A percentile compares a stretch with the other conserved stretches of the same genome.
These are phyloP conservation scores for Leucocoprinus sp. DNA, from an alignment of 768 basidiomycete genomes.

Conservation along the genomic window DNA sequence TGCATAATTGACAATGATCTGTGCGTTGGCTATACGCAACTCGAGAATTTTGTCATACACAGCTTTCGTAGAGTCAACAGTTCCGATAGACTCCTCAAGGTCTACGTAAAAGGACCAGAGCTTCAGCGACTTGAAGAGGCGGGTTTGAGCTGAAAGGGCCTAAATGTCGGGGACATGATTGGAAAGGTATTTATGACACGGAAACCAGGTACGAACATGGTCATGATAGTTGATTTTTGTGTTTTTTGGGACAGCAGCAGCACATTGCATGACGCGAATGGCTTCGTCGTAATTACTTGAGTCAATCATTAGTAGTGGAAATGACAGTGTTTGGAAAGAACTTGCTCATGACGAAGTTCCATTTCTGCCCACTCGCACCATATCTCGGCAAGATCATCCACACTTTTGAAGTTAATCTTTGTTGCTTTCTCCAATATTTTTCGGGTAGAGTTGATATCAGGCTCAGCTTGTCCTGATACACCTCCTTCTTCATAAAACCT, in stretches of 20 bases:
- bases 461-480: slow-evolving; percentile 65
- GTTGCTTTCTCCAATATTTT: slow-evolving; percentile 92
- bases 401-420: slow-evolving; percentile 86
- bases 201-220: slow-evolving; percentile 62
- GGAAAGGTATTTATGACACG: background rate
- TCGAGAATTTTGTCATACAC: slow-evolving; percentile 97
- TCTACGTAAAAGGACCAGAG: slow-evolving; percentile 99
- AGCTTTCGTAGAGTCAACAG: slow-evolving; percentile 82
- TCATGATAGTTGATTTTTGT: slow-evolving; percentile 90
- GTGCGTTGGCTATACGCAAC: slow-evolving; percentile 94
- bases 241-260: slow-evolving; percentile 84
- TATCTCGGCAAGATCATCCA: slow-evolving; percentile 95
- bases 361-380: slow-evolving; percentile 99
- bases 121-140: slow-evolving; percentile 96
- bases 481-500: slow-evolving; percentile 98
- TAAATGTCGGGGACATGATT: slow-evolving; percentile 21
- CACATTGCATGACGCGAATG: slow-evolving; percentile 94
- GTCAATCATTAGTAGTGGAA: background rate
- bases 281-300: slow-evolving; percentile 93
- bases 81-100: slow-evolving; percentile 93
- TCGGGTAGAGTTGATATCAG: slow-evolving; percentile 77
- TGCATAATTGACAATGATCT: slow-evolving; percentile 95
- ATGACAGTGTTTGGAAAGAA: slow-evolving; percentile 13
- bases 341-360: slow-evolving; percentile 93
- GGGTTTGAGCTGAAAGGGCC: slow-evolving; percentile 77